Conservation (phyloP, 1,139 yeast species). For the Saccharomyces hybrid region DNA sequence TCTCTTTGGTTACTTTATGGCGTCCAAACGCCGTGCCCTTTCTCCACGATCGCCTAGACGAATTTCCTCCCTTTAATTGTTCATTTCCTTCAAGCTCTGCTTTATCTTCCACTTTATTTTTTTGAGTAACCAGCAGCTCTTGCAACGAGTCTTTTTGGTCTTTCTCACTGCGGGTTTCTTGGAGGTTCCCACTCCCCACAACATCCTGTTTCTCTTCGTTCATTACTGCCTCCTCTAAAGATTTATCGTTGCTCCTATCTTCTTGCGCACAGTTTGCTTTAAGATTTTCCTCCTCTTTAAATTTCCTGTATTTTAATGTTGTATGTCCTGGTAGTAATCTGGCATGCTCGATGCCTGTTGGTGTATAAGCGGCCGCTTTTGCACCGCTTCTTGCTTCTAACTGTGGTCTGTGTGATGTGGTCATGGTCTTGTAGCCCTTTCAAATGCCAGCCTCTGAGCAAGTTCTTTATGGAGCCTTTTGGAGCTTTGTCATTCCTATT, state of each 20-base stretch:
- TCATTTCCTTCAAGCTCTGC: conserved; percentile 30
- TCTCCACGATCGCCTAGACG: conserved; percentile 42
- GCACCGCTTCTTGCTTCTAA: conserved; percentile 81
- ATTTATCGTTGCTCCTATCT: conserved; percentile 9
- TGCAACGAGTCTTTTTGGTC: conserved; percentile 38
- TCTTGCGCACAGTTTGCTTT: conserved; percentile 8
- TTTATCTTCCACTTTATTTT: conserved; percentile 37
- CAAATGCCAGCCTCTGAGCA: not conserved
- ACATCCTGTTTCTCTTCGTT: conserved; percentile 11
- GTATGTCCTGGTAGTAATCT: conserved; percentile 67
- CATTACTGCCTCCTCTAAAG: conserved; percentile 16
- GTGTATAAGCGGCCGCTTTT: conserved; percentile 37
- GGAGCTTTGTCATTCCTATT: not conserved
- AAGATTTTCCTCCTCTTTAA: conserved; percentile 7
- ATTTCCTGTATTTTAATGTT: conserved; percentile 44
- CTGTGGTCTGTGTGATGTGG: conserved; percentile 87
- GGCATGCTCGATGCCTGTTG: conserved; percentile 51
- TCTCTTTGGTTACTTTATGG: conserved; percentile 35
- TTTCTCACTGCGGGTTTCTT: conserved; percentile 24
- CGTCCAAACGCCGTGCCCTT: conserved; percentile 40
- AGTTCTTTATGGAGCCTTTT: not conserved
- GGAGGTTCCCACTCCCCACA: conserved; percentile 15
- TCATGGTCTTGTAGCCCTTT: conserved; percentile 41
- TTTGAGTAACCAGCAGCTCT: conserved; percentile 49
- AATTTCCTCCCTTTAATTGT: conserved; percentile 39